Evolutionary conservation across 108 stramenopile genomes (phyloP).

Genomic region (Nannochloropsis gaditana): DNA sequence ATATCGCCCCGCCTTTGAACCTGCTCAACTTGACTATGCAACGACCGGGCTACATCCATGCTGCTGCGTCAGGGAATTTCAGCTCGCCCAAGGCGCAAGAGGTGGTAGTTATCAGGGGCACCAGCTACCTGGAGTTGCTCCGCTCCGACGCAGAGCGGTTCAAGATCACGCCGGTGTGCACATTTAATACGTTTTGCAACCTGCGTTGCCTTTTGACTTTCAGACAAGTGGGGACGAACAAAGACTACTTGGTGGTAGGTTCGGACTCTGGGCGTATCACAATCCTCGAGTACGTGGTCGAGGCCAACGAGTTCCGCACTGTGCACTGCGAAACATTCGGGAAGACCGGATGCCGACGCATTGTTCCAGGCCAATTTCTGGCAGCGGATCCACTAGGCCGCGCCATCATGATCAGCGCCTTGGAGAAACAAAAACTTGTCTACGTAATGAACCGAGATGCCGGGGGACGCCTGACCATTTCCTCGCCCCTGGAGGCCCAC

Average conservation of each 20-base stretch:
- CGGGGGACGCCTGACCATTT: constrained; percentile 67
- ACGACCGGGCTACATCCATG: background rate
- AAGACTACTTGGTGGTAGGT: constrained; percentile 79
- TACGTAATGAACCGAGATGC: constrained; percentile 86
- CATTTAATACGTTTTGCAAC: constrained; percentile 63
- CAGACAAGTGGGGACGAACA: constrained; percentile 70
- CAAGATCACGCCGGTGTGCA: constrained; percentile 24
- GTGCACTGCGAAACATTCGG: constrained; percentile 56
- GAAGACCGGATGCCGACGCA: constrained; percentile 75
- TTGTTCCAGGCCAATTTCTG: constrained; percentile 91
- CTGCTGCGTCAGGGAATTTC: constrained; percentile 33
- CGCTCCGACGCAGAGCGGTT: constrained; percentile 23
- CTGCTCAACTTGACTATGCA: constrained; percentile 32
- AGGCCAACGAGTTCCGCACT: constrained; percentile 30
- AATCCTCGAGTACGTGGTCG: constrained; percentile 68
- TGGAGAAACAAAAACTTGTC: constrained; percentile 94
- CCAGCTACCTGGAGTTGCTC: constrained; percentile 39
- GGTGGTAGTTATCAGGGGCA: constrained; percentile 38
- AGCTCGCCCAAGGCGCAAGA: constrained; percentile 46
- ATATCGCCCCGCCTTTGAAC: background rate
- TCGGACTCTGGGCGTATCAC: constrained; percentile 78
- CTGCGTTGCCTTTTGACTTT: constrained; percentile 66
- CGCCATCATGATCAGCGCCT: constrained; percentile 54
- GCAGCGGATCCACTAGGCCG: constrained; percentile 74
- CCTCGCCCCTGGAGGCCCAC: constrained; percentile 92